Conservation (phyloP, 2,329 filamentous ascomycete species). For the Aspergillus sp. region DNA sequence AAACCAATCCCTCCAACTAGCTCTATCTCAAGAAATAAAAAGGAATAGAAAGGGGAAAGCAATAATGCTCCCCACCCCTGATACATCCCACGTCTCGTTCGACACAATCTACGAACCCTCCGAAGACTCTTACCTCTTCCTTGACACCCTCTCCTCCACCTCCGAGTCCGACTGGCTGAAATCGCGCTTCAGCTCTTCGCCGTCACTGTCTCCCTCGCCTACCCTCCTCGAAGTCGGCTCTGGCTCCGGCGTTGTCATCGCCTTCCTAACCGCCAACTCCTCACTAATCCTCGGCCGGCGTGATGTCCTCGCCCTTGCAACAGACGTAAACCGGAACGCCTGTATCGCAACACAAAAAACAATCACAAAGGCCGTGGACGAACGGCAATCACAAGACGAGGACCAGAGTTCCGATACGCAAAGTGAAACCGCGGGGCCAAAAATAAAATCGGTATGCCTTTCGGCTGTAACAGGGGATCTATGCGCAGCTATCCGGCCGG, state of each 20-base stretch:
- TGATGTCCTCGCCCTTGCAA: slow-evolving; percentile 69
- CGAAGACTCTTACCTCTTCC: slow-evolving; percentile 90
- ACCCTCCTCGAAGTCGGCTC: slow-evolving; percentile 83
- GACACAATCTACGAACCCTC: slow-evolving; percentile 90
- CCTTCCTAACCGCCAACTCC: slow-evolving; percentile 79
- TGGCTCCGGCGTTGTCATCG: slow-evolving; percentile 91
- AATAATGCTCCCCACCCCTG: slow-evolving; percentile 81
- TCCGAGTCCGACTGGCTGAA: slow-evolving; percentile 69
- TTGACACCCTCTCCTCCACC: slow-evolving; percentile 80
- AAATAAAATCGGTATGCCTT: neutral
- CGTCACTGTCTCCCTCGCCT: slow-evolving; percentile 36
- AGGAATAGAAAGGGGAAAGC: neutral
- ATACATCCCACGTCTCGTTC: slow-evolving; percentile 87
- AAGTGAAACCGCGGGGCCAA: neutral
- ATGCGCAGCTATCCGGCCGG: slow-evolving; percentile 57
- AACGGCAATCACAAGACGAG: slow-evolving; percentile 21
- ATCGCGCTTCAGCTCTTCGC: slow-evolving; percentile 53
- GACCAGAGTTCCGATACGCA: neutral
- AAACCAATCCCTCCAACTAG: neutral
- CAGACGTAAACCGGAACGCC: slow-evolving; percentile 84
- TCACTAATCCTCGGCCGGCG: slow-evolving; percentile 68
- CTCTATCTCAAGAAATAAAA: neutral
- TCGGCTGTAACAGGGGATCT: slow-evolving; percentile 65
- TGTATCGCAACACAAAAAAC: slow-evolving; percentile 75
- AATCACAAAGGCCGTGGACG: slow-evolving; percentile 52